Evolutionary conservation across 805 yeast genomes (phyloP), one percentile per base, ranked within the genome.

Genomic region (Kodamaea leandrae): DNA sequence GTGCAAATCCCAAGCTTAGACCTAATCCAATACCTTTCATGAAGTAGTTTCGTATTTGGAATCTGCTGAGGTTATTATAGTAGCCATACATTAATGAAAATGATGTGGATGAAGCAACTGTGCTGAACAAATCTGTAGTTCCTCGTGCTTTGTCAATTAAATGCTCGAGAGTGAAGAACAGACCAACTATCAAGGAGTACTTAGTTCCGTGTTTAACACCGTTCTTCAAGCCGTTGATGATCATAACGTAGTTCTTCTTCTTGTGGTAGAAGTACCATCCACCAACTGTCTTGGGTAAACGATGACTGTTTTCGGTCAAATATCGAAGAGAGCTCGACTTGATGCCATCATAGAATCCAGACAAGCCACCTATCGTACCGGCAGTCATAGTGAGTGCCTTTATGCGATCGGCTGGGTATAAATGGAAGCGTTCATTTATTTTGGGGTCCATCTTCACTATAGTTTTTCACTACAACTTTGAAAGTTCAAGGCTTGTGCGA

Each of bases 191-290:
- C 0, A 58, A 32, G 1, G 78, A 64, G 39, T 71, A 66, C 51
- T 47, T 40, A 26, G 50, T 30, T 0, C 63, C 74, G 7, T 66
- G 65, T 26, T 52, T 58, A n/a, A 72, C 50, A 0, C 83, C 89
- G 6, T 49, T 40, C 14, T 63, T 64, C 47, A 78, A 61, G 1
- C 86, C 86, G 19, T 68, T 67, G 43, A 75, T 68, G 25, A 83
- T 60, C 61, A 86, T 78, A 21, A 83, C 84, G 58, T 85, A 84
- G 60, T 85, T 83, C 64, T 86, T 87, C 47, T 87, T 73, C 61
- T 84, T 86, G 61, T 87, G 93, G 61, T 87, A 87, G 57, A 82
- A 83, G 55, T 83, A 87, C 96, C 96, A 87, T 0, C 91, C 93
- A 15, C 87, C 89, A 40, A 78, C 82, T 0, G 83, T 78, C 16